Conservation (phyloP, 306 rosid species). For the Rosa multiflora region DNA sequence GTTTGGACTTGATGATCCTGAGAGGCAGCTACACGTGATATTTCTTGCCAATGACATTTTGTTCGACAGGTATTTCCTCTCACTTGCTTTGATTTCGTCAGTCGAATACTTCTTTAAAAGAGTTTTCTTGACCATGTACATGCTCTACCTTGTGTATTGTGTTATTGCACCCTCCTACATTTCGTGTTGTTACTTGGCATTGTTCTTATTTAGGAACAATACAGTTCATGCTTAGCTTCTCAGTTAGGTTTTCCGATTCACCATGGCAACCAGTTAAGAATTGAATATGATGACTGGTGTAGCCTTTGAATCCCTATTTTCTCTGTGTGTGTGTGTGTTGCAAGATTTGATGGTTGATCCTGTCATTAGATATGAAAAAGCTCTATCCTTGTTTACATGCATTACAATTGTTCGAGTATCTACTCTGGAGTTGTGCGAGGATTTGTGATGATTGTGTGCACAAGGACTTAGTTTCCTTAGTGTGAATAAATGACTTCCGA, state of each 20-base stretch:
- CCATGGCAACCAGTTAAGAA: not conserved
- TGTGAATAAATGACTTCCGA: not conserved
- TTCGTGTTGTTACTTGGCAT: not conserved
- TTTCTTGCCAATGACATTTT: constrained; percentile 93
- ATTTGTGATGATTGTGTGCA: not conserved
- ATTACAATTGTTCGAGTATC: not conserved
- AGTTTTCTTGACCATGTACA: not conserved
- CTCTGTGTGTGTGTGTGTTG: no score
- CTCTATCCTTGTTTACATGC: not conserved
- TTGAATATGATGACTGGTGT: not conserved
- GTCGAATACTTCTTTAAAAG: not conserved
- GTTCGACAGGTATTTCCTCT: constrained; percentile 65
- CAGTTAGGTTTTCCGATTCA: not conserved
- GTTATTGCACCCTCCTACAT: not conserved
- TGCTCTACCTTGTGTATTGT: not conserved
- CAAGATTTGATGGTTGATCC: not conserved
- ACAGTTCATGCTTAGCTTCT: not conserved
- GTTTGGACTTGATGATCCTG: constrained; percentile 72
- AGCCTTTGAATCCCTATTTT: not conserved
- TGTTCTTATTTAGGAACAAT: not conserved
- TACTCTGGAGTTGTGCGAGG: not conserved
- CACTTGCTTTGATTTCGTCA: not conserved
- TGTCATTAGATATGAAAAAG: not conserved
- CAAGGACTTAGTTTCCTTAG: not conserved
- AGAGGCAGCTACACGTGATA: constrained; percentile 89